Base-by-base conservation (phyloP, 345 rosid species). In the Garcia nutans region DNA sequence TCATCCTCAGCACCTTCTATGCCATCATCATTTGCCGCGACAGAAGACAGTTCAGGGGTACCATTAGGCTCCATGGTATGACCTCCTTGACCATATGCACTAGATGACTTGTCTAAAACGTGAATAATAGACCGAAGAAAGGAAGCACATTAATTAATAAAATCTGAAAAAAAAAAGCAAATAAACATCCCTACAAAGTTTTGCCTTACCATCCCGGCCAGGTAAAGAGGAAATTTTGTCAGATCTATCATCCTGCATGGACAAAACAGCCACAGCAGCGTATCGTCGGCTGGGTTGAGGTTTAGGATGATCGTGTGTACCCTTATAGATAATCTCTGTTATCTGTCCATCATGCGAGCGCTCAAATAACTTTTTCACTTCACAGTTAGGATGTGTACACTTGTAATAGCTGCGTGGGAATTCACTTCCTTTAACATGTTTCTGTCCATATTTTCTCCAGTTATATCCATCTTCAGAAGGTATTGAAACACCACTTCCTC, bases 401-500 rank as follows among this genome's bases (percentile, higher is more conserved):
- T 96, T 96, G 86, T 96, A 96, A 81, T 96, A 96, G 84, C 97
- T 91, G 76, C 99, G 91, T 1, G 98, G 99, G 80, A 93, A 93
- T 82, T 93, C 96, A 84, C 99, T 88, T 83, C 99, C 99, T 80
- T 96, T 96, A 42, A 96, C 99, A 80, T 88, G 97, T 70, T 96
- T 96, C 87, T 96, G 99, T 58, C 99, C 99, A 85, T 96, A 96
- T 78, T 96, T 96, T 75, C 99, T 85, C 98, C 99, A 96, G 88
- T 92, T 92, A 83, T 92, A 96, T 79, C 99, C 99, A 87, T 96
- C 99, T 77, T 92, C 94, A 28, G 97, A 86, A 69, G 88, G 42
- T 68, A 82, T 72, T 3, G 89, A 75, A 41, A 81, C 58, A 6
- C 84, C 84, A 78, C 17, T 75, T 65, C 82, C 84, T 80, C 86